Percentiles rank a stretch among this genome's conserved stretches.
phyloP scores from a whole-genome alignment of 2,329 filamentous ascomycete genomes.

The Aspergillus costaricaensis region DNA sequence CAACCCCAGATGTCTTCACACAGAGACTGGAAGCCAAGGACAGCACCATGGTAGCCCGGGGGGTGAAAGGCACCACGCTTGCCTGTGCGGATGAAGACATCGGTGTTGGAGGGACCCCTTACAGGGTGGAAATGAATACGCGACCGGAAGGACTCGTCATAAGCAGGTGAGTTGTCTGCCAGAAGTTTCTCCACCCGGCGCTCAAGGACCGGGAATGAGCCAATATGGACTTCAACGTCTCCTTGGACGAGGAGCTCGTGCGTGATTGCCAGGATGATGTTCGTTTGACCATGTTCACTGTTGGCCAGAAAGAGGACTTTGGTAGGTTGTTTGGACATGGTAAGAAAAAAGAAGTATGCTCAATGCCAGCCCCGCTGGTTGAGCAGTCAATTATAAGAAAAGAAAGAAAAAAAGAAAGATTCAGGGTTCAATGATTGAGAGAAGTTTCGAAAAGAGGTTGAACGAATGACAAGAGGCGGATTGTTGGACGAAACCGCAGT shows the following conservation, averaged over 20 bases:
- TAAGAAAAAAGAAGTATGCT: neutral
- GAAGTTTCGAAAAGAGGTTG: neutral
- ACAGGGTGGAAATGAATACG: constrained; percentile 38
- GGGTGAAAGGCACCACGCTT: constrained; percentile 31
- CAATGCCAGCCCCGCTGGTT: neutral
- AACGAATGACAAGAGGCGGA: neutral
- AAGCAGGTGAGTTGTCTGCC: constrained; percentile 22
- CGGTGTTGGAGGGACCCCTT: constrained; percentile 33
- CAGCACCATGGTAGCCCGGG: constrained; percentile 39
- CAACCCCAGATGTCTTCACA: constrained; percentile 37
- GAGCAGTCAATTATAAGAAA: neutral
- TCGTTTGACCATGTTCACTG: constrained; percentile 51
- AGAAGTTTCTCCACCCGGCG: constrained; percentile 33
- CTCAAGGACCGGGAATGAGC: constrained; percentile 44
- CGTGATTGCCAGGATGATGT: constrained; percentile 49
- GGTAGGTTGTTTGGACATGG: constrained; percentile 19
- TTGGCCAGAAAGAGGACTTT: constrained; percentile 49
- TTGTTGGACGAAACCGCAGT: neutral
- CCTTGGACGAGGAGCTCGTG: constrained; percentile 43
- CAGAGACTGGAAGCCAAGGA: constrained; percentile 34
- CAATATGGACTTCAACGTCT: constrained; percentile 48
- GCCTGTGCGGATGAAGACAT: constrained; percentile 36
- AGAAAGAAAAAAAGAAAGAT: too few relatives aligned
- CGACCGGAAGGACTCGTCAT: constrained; percentile 20
- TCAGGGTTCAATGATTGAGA: neutral